phyloP scores from a whole-genome alignment of 345 rosid genomes.

The Microthlaspi erraticum region DNA sequence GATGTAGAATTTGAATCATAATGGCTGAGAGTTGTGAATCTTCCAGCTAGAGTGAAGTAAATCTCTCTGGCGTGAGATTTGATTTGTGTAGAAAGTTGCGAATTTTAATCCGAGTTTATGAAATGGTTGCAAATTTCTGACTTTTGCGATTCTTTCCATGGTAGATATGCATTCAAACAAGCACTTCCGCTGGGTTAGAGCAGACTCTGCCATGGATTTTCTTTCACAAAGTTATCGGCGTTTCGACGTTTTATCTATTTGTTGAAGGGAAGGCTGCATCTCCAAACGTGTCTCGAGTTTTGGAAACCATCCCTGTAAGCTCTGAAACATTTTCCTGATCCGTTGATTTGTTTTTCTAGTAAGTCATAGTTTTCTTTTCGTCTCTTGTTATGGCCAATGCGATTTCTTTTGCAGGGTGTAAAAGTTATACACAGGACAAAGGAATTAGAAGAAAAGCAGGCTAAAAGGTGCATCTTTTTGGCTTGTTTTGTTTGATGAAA shows the following conservation, averaged over 20 bases:
- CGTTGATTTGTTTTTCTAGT: constrained; percentile 11
- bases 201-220: constrained; percentile 89
- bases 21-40: not conserved
- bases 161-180: constrained; percentile 84
- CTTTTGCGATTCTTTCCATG: constrained; percentile 20
- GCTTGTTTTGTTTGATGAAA: constrained; percentile 1
- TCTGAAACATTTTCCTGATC: constrained; percentile 14
- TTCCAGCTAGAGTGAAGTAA: not conserved
- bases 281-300: constrained; percentile 65
- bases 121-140: constrained; percentile 13
- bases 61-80: not conserved
- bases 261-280: constrained; percentile 97
- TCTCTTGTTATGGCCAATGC: constrained; percentile 12
- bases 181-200: constrained; percentile 93
- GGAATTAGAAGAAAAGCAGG: constrained; percentile 87
- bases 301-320: constrained; percentile 70
- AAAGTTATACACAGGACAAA: constrained; percentile 77
- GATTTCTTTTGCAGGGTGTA: constrained; percentile 65
- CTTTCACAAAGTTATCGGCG: constrained; percentile 91
- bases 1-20: not conserved
- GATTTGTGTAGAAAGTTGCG: not conserved
- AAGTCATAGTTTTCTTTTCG: constrained; percentile 1
- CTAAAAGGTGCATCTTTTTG: constrained; percentile 61
- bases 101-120: constrained; percentile 1
- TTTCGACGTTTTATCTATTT: constrained; percentile 80